Evolutionary conservation across 2,329 filamentous ascomycete genomes (phyloP).

Genomic region (Fusarium nelsonii): DNA sequence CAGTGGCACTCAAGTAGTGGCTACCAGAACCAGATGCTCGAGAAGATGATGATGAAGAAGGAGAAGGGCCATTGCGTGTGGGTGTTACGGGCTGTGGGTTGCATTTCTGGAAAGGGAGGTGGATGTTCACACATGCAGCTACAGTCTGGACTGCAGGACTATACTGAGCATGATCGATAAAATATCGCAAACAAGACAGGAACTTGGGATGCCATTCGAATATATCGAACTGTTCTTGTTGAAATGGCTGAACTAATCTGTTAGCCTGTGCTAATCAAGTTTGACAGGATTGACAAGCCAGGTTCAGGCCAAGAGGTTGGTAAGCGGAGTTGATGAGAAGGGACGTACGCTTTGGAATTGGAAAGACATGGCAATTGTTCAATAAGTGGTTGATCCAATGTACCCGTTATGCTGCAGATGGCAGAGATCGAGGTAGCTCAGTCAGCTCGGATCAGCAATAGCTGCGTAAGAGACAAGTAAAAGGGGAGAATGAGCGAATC

Average conservation of each 20-base stretch:
- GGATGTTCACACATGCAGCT: constrained; percentile 91
- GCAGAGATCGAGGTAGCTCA: neutral
- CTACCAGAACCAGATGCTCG: constrained; percentile 46
- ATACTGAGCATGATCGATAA: constrained; percentile 91
- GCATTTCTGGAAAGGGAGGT: constrained; percentile 83
- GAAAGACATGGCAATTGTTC: constrained; percentile 39
- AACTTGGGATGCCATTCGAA: constrained; percentile 95
- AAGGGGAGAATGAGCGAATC: constrained; percentile 15
- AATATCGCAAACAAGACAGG: constrained; percentile 90
- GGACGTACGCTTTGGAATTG: constrained; percentile 46
- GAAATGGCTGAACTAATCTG: constrained; percentile 56
- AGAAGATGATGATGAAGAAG: constrained; percentile 48
- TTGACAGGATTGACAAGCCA: constrained; percentile 14
- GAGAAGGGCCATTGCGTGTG: constrained; percentile 47
- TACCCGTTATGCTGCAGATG: constrained; percentile 7
- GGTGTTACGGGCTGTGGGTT: constrained; percentile 55
- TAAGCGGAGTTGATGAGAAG: constrained; percentile 11
- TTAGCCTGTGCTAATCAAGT: constrained; percentile 28
- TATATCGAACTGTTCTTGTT: constrained; percentile 75
- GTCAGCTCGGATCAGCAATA: constrained; percentile 8
- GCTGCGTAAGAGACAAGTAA: constrained; percentile 8
- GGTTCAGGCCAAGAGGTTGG: neutral
- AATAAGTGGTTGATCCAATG: constrained; percentile 1
- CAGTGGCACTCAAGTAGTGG: constrained; percentile 37
- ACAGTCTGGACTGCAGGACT: constrained; percentile 85